These are phyloP conservation scores for Isoetes taiwanensis DNA, from an alignment of 75 land plant genomes.

Conservation along the genomic window DNA sequence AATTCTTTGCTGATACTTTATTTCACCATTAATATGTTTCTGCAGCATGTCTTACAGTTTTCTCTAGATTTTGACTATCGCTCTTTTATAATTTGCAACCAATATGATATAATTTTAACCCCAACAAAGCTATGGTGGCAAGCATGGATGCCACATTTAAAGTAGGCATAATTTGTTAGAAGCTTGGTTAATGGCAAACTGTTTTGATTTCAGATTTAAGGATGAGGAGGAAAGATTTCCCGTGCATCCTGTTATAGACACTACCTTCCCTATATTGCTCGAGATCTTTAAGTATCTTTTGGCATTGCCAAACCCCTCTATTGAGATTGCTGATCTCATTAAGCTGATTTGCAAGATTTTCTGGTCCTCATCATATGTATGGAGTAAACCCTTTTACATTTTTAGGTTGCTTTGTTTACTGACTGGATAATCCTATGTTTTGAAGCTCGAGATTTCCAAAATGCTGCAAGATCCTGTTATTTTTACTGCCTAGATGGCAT, in stretches of 20 bases:
- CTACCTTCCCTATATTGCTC: constrained; percentile 71
- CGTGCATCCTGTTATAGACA: constrained; percentile 62
- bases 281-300: constrained; percentile 66
- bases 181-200: too few species aligned
- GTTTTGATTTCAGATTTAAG: constrained; percentile 50
- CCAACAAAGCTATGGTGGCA: too few species aligned
- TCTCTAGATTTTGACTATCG: too few species aligned
- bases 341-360: constrained; percentile 97
- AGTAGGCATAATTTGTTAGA: too few species aligned
- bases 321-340: constrained; percentile 83
- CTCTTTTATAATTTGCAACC: too few species aligned
- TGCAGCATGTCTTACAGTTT: too few species aligned
- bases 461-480: constrained; percentile 62
- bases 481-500: constrained; percentile 82
- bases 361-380: constrained; percentile 98
- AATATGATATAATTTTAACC: too few species aligned
- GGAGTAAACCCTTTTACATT: too few species aligned
- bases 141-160: too few species aligned
- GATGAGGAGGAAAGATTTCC: constrained; percentile 89
- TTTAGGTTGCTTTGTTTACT: too few species aligned
- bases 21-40: too few species aligned
- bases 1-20: too few species aligned
- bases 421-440: background rate
- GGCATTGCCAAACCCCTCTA: constrained; percentile 58
- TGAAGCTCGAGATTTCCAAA: constrained; percentile 89